Conservation (phyloP, 2,329 filamentous ascomycete species). For the Hymenoscyphus fraxineus region DNA sequence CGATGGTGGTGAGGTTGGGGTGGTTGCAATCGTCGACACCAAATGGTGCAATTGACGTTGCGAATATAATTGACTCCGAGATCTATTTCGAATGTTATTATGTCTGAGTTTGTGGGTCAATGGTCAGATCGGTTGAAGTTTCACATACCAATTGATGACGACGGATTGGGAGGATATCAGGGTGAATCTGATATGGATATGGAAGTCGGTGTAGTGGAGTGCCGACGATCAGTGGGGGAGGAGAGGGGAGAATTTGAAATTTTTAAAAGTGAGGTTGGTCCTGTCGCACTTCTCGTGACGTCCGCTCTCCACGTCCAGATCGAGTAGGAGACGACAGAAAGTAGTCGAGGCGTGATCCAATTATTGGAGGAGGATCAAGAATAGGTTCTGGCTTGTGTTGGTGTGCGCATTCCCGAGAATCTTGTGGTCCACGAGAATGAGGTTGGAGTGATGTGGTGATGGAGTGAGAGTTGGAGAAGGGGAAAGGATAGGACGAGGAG, state of each 20-base stretch:
- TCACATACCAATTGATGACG: neutral
- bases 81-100: neutral
- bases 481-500: neutral
- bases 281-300: neutral
- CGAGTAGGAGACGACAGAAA: neutral
- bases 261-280: neutral
- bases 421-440: neutral
- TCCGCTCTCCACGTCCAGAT: neutral
- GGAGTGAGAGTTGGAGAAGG: neutral
- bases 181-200: neutral
- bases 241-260: neutral
- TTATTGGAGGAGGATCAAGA: neutral
- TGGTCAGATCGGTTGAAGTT: neutral
- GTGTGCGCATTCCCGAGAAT: neutral
- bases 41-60: neutral
- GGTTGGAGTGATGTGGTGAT: neutral
- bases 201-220: neutral
- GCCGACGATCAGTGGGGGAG: neutral
- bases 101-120: neutral
- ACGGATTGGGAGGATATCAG: neutral
- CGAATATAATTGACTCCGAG: neutral
- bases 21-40: neutral
- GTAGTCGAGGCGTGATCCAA: neutral
- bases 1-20: neutral
- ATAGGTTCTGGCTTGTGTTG: neutral